A percentile compares a stretch with the other conserved stretches of the same genome.
These are phyloP conservation scores for Tetracladium setigerum DNA, from an alignment of 495 filamentous ascomycete species.

Conservation along the genomic window DNA sequence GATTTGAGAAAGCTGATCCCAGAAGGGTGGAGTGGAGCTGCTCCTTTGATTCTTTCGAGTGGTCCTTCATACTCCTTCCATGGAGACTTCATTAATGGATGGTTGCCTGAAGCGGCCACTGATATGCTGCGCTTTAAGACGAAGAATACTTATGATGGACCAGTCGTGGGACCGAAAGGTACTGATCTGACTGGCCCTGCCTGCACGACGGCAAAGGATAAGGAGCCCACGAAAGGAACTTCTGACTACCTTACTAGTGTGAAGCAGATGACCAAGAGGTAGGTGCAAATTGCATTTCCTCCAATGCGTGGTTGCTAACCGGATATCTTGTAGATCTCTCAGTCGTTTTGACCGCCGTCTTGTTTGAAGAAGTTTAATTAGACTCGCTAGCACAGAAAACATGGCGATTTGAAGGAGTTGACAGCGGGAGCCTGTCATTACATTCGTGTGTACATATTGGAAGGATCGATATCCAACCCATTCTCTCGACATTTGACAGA, in stretches of 20 bases:
- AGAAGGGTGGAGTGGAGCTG: constrained; percentile 19
- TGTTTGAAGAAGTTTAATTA: too few relatives aligned
- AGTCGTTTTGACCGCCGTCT: too few relatives aligned
- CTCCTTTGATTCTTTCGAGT: constrained; percentile 22
- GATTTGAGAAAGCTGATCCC: constrained; percentile 23
- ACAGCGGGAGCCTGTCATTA: too few relatives aligned
- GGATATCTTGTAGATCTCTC: too few relatives aligned
- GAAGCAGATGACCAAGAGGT: constrained; percentile 9
- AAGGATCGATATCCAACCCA: too few relatives aligned
- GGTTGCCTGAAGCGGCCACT: constrained; percentile 18
- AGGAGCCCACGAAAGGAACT: constrained; percentile 19
- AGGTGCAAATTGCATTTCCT: too few relatives aligned
- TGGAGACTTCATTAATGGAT: constrained; percentile 26
- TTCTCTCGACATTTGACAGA: too few relatives aligned
- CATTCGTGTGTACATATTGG: too few relatives aligned
- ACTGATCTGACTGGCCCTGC: constrained; percentile 5
- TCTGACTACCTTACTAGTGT: constrained; percentile 17
- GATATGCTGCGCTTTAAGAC: constrained; percentile 16
- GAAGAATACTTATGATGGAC: background rate
- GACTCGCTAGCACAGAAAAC: too few relatives aligned
- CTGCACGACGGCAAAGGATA: constrained; percentile 14
- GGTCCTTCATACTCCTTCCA: constrained; percentile 18
- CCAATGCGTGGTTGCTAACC: too few relatives aligned
- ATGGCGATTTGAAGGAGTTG: too few relatives aligned
- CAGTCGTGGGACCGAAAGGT: constrained; percentile 9